These are phyloP conservation scores for Apiospora malaysiana DNA, from an alignment of 2,329 filamentous ascomycete species.

Conservation along the genomic window DNA sequence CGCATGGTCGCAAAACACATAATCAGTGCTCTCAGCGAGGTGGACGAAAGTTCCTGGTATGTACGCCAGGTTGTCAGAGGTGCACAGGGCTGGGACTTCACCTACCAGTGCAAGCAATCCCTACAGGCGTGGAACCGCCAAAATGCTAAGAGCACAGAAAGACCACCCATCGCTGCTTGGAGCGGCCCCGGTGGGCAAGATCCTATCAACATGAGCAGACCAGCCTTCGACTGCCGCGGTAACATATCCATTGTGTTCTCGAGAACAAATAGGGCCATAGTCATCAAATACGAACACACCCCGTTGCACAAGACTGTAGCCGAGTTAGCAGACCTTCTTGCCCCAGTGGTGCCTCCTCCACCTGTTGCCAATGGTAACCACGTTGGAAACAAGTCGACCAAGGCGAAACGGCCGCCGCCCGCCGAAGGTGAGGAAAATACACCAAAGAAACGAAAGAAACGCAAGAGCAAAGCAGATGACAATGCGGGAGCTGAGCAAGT, in stretches of 20 bases:
- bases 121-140: constrained; percentile 56
- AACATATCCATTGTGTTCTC: constrained; percentile 56
- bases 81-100: constrained; percentile 58
- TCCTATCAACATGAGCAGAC: constrained; percentile 51
- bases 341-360: constrained; percentile 47
- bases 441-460: constrained; percentile 35
- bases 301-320: constrained; percentile 62
- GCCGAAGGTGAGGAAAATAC: constrained; percentile 36
- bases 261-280: constrained; percentile 52
- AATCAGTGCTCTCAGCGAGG: constrained; percentile 46
- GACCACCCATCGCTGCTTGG: constrained; percentile 53
- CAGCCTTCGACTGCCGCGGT: constrained; percentile 65
- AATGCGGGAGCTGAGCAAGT: constrained; percentile 27
- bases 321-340: constrained; percentile 53
- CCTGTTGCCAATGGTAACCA: constrained; percentile 35
- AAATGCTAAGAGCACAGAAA: constrained; percentile 47
- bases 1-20: constrained; percentile 56
- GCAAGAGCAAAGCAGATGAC: constrained; percentile 33
- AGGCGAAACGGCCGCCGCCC: constrained; percentile 32
- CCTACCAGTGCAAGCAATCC: constrained; percentile 60
- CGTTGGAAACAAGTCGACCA: constrained; percentile 30
- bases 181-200: constrained; percentile 54
- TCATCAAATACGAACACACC: constrained; percentile 62
- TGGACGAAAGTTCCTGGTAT: constrained; percentile 57
- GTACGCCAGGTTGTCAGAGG: constrained; percentile 51